Evolutionary conservation across 805 yeast genomes (phyloP).

Genomic region (Tetrapisispora iriomotensis): DNA sequence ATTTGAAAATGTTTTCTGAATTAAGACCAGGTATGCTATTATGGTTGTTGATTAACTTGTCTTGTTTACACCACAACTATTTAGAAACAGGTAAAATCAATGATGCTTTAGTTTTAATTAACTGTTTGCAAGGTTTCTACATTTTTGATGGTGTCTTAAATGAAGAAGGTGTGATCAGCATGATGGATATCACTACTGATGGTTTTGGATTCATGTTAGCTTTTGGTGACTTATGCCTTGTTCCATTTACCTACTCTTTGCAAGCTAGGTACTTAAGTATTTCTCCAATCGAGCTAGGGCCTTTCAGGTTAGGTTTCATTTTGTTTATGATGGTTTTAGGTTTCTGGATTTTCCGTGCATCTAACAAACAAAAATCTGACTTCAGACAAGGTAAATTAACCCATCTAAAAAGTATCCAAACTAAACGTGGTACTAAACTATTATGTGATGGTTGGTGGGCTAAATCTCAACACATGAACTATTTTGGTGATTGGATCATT

Average conservation of each 20-base stretch:
- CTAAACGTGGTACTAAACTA: constrained; percentile 69
- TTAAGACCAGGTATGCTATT: constrained; percentile 87
- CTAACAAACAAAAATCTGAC: constrained; percentile 76
- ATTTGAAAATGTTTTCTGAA: constrained; percentile 86
- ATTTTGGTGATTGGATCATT: constrained; percentile 90
- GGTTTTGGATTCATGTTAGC: constrained; percentile 96
- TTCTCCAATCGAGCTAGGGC: constrained; percentile 37
- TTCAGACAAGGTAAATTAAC: constrained; percentile 71
- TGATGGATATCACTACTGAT: constrained; percentile 95
- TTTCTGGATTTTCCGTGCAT: constrained; percentile 68
- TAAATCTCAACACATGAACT: constrained; percentile 82
- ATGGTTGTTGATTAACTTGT: constrained; percentile 70
- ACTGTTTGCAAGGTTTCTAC: constrained; percentile 65
- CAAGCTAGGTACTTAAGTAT: constrained; percentile 76
- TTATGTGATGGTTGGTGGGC: constrained; percentile 96
- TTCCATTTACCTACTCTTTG: constrained; percentile 83
- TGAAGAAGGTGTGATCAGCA: constrained; percentile 80
- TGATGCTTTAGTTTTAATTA: constrained; percentile 65
- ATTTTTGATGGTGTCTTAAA: constrained; percentile 86
- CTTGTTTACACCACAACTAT: constrained; percentile 78
- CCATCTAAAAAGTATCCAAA: constrained; percentile 58
- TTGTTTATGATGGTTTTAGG: constrained; percentile 48
- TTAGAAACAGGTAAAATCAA: constrained; percentile 45
- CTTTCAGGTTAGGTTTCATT: constrained; percentile 29
- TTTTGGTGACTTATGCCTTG: constrained; percentile 87